Percentiles rank a stretch among this genome's conserved stretches.
phyloP scores from a whole-genome alignment of 75 land plant genomes.

The Isoetes taiwanensis region DNA sequence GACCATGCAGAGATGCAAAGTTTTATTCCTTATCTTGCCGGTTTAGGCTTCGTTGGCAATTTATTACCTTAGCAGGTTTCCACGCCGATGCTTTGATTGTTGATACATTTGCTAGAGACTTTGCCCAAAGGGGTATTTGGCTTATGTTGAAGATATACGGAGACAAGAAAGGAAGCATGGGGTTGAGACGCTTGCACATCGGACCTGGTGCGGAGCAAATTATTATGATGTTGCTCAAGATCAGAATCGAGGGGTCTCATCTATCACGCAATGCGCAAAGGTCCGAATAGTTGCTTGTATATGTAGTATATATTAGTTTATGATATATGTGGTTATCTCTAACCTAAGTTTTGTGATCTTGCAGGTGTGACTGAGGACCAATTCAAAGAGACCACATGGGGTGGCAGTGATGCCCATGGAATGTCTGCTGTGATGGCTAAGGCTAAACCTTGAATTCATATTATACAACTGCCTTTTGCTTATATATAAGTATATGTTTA shows the following conservation, averaged over 20 bases:
- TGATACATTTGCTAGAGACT: conserved; percentile 4
- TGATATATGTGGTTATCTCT: too few species aligned
- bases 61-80: conserved; percentile 1
- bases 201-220: conserved; percentile 3
- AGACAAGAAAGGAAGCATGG: not conserved
- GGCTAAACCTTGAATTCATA: too few species aligned
- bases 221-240: conserved; percentile 15
- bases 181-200: conserved; percentile 2
- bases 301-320: too few species aligned
- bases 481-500: too few species aligned
- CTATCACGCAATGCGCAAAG: conserved; percentile 83
- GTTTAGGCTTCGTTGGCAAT: conserved; percentile 2
- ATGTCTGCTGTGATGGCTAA: too few species aligned
- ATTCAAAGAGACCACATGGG: too few species aligned
- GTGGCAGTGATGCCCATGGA: too few species aligned
- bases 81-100: not conserved
- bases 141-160: conserved; percentile 3
- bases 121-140: not conserved
- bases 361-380: conserved; percentile 88
- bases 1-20: not conserved
- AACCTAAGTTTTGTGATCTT: conserved; percentile 12
- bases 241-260: conserved; percentile 69
- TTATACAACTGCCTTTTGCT: too few species aligned
- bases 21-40: not conserved
- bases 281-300: conserved; percentile 19